These are phyloP conservation scores for Cucurbita maxima DNA, from an alignment of 306 rosid species.

Conservation along the genomic window DNA sequence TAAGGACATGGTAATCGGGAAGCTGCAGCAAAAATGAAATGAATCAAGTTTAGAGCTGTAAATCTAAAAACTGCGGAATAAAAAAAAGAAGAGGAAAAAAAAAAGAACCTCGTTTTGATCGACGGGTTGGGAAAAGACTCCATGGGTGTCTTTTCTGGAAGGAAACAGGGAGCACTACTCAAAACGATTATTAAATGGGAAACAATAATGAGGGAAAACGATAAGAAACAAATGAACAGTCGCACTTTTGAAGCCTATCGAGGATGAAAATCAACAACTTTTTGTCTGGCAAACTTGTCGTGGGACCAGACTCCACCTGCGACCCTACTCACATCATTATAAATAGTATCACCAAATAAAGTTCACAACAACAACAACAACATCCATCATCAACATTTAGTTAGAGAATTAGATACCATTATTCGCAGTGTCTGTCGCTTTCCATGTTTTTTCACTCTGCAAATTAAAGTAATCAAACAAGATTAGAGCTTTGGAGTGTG, in stretches of 20 bases:
- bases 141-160: constrained; percentile 89
- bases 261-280: constrained; percentile 97
- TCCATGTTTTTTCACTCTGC: constrained; percentile 60
- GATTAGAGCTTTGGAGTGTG: neutral
- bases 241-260: constrained; percentile 96
- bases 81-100: neutral
- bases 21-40: constrained; percentile 42
- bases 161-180: constrained; percentile 14
- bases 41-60: constrained; percentile 4
- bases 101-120: constrained; percentile 68
- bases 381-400: constrained; percentile 14
- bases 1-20: constrained; percentile 76
- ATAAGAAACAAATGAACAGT: constrained; percentile 5
- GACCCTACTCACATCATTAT: constrained; percentile 48
- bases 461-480: constrained; percentile 31
- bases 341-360: constrained; percentile 12
- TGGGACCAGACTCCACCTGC: constrained; percentile 92
- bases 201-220: constrained; percentile 2
- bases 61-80: neutral
- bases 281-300: constrained; percentile 97
- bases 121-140: constrained; percentile 88
- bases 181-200: constrained; percentile 15
- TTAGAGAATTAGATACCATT: constrained; percentile 52
- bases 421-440: constrained; percentile 76
- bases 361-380: neutral